Base-by-base conservation (phyloP, 2,329 filamentous ascomycete genomes). In the Trichoderma citrinoviride region DNA sequence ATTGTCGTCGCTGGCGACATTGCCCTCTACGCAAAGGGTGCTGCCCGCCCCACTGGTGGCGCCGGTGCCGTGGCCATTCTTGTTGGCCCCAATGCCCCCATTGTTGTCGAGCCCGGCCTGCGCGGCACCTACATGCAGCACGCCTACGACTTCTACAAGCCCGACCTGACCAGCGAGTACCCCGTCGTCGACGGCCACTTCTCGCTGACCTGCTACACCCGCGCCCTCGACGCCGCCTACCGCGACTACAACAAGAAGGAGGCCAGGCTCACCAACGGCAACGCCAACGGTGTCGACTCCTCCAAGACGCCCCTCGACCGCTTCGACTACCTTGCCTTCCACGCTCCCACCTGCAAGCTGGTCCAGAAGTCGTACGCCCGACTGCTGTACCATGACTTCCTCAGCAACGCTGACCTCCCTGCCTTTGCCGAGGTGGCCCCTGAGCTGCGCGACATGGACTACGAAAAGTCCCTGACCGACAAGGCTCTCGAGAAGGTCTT, bases 141-240 rank as follows among this genome's bases (percentile, higher is more conserved):
- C 80, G 89, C 88, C 72, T 95, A 94, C 79, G 91, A 94, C 78
- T 94, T 94, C 78, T 94, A 92, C 87, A 94, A 94, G 87, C 90
- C 91, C 73, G 91, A 94, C 78, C 82, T 94, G 70, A 90, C 90
- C 74, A 92, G 89, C 85, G 91, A 94, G 80, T 94, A 94, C 81
- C 91, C 91, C 69, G 88, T 91, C 74, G 91, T 94, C 65, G 91
- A 94, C 73, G 91, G 91, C 67, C 90, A 93, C 78, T 93, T 88
- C 84, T 94, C 91, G 55, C 78, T 93, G 76, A 89, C 82, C 78
- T 94, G 91, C 85, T 94, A 94, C 80, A 90, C 84, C 69, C 85
- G 91, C 81, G 90, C 91, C 57, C 87, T 94, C 27, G 91, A 94
- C 75, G 85, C 86, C 64, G 89, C 90, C 78, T 95, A 95, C 83